Evolutionary conservation across 1,284 basidiomycete genomes (phyloP).

Genomic region (Moniliella sp.): DNA sequence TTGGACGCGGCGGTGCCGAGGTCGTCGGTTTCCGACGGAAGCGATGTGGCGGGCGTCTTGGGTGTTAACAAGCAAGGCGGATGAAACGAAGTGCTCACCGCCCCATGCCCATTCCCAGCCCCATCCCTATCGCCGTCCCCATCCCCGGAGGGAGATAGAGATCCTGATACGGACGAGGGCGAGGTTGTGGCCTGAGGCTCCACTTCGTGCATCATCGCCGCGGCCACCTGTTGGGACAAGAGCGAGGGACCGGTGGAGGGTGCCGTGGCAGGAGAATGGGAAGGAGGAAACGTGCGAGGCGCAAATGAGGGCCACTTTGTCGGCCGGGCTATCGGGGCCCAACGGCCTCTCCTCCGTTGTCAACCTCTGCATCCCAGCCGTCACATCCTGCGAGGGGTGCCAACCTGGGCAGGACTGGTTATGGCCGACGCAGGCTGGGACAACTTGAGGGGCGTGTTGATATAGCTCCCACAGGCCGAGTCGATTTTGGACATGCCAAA

Average conservation of each 20-base stretch:
- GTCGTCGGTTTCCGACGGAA: slow-evolving; percentile 40
- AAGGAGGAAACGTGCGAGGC: slow-evolving; percentile 48
- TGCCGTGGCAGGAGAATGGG: slow-evolving; percentile 38
- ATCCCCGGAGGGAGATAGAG: neutral
- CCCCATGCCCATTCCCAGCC: too few species aligned
- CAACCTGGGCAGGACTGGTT: slow-evolving; percentile 2
- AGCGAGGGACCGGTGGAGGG: neutral
- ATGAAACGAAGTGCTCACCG: neutral
- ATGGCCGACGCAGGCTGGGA: slow-evolving; percentile 12
- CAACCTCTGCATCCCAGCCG: slow-evolving; percentile 46
- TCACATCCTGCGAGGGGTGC: slow-evolving; percentile 38
- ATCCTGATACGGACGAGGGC: neutral
- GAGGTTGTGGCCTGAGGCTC: slow-evolving; percentile 8
- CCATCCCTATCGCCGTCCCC: neutral
- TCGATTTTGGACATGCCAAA: slow-evolving; percentile 62
- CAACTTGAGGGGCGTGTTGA: slow-evolving; percentile 12
- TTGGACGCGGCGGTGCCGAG: slow-evolving; percentile 40
- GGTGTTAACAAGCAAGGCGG: slow-evolving; percentile 5
- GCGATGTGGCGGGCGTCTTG: slow-evolving; percentile 9
- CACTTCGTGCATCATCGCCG: slow-evolving; percentile 18
- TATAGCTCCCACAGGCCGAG: slow-evolving; percentile 9
- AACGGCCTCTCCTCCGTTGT: slow-evolving; percentile 39
- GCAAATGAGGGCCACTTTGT: slow-evolving; percentile 37
- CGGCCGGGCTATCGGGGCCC: neutral
- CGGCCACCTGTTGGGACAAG: slow-evolving; percentile 20